Evolutionary conservation across 2,329 filamentous ascomycete species (phyloP).

Genomic region (Harringtonia lauricola): DNA sequence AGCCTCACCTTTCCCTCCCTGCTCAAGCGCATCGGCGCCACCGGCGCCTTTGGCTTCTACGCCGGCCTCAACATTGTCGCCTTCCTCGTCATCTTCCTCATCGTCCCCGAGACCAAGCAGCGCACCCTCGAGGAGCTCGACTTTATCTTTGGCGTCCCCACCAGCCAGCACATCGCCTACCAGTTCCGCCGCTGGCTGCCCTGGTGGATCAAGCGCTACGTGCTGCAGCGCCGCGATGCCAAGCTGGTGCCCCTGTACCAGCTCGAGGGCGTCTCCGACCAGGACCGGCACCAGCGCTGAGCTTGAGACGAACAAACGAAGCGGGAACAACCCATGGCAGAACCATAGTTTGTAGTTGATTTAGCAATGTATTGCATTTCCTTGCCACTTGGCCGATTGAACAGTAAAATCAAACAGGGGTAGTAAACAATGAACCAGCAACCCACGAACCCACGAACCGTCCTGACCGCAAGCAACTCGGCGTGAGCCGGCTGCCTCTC

Average conservation of each 20-base stretch:
- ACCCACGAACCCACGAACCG: too few species aligned
- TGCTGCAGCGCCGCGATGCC: slow-evolving; percentile 36
- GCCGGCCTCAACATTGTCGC: slow-evolving; percentile 43
- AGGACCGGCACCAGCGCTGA: too few species aligned
- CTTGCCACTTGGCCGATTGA: too few species aligned
- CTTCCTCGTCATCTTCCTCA: slow-evolving; percentile 43
- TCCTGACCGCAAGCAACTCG: too few species aligned
- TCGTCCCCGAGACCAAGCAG: slow-evolving; percentile 48
- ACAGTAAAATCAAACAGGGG: too few species aligned
- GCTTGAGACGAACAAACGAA: too few species aligned
- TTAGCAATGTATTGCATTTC: too few species aligned
- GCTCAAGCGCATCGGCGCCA: slow-evolving; percentile 11
- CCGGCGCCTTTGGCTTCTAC: slow-evolving; percentile 32
- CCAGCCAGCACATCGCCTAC: slow-evolving; percentile 43
- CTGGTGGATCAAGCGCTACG: slow-evolving; percentile 49
- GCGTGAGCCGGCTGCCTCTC: too few species aligned
- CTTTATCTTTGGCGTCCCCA: slow-evolving; percentile 50
- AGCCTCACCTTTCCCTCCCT: slow-evolving; percentile 3
- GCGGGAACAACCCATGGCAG: too few species aligned
- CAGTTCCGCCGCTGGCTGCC: slow-evolving; percentile 45
- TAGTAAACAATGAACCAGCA: too few species aligned
- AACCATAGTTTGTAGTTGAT: too few species aligned
- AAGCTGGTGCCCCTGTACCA: slow-evolving; percentile 36
- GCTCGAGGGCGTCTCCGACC: slow-evolving; percentile 6
- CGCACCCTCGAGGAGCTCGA: slow-evolving; percentile 47